Evolutionary conservation across 192 early-diverging fungal genomes (phyloP).

Genomic region (Radiomyces spectabilis): DNA sequence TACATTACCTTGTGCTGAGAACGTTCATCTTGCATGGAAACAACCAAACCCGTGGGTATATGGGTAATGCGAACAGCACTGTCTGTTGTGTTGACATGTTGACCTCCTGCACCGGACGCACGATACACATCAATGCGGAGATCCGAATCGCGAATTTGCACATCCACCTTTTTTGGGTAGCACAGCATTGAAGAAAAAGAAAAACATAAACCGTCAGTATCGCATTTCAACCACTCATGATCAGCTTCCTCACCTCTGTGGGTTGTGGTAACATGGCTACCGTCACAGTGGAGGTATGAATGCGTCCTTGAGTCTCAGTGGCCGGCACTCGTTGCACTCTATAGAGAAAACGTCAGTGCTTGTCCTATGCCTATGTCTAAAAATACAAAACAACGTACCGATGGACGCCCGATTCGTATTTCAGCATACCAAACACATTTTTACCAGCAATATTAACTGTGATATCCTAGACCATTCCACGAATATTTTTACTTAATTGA

Average conservation of each 20-base stretch:
- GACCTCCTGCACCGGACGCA: slow-evolving; percentile 78
- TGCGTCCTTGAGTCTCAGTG: slow-evolving; percentile 69
- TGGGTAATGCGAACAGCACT: slow-evolving; percentile 92
- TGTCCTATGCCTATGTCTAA: not conserved
- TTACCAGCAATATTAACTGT: slow-evolving; percentile 58
- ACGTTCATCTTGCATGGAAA: slow-evolving; percentile 84
- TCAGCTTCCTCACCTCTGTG: slow-evolving; percentile 35
- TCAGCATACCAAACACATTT: slow-evolving; percentile 66
- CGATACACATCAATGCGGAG: slow-evolving; percentile 67
- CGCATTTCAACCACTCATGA: not conserved
- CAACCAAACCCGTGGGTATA: slow-evolving; percentile 81
- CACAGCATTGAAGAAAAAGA: no score
- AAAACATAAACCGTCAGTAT: not conserved
- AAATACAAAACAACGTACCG: slow-evolving; percentile 8
- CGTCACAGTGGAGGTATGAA: slow-evolving; percentile 72
- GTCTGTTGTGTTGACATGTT: slow-evolving; percentile 95
- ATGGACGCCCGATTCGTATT: slow-evolving; percentile 79
- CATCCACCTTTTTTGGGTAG: no score
- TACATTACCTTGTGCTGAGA: slow-evolving; percentile 83
- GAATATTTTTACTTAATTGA: no score
- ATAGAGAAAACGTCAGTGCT: not conserved
- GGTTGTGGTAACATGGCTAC: slow-evolving; percentile 76
- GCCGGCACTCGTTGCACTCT: slow-evolving; percentile 77
- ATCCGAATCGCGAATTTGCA: slow-evolving; percentile 59
- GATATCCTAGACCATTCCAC: slow-evolving; percentile 48